Evolutionary conservation across 176 grass and related monocot genomes (phyloP).

Genomic region (Pontederia paniculata): DNA sequence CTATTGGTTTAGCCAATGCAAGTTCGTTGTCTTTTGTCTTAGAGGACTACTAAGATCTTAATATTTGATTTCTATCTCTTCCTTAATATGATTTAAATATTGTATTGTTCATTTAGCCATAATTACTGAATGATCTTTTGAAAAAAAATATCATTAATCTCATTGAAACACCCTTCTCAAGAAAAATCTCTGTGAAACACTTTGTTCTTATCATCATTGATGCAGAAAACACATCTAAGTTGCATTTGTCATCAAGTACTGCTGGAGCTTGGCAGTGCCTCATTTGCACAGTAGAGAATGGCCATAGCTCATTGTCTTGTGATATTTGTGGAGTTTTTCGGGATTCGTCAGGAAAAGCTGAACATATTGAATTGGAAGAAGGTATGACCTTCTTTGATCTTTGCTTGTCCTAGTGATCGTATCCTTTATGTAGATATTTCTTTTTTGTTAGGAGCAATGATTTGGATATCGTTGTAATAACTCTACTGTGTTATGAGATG

Average conservation of each 20-base stretch:
- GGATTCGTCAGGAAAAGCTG: constrained; percentile 37
- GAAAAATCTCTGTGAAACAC: no score
- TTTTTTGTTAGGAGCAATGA: neutral
- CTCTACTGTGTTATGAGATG: neutral
- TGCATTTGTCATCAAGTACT: constrained; percentile 13
- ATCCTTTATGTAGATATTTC: constrained; percentile 4
- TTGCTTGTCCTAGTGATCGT: neutral
- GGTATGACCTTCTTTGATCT: neutral
- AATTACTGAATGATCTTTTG: no score
- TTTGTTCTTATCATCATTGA: no score
- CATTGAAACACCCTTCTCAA: no score
- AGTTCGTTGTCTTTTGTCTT: no score
- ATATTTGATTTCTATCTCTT: no score
- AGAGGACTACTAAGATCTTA: no score
- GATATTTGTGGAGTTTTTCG: constrained; percentile 52
- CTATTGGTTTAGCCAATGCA: no score
- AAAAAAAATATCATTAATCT: no score
- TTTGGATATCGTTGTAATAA: neutral
- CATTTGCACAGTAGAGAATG: constrained; percentile 48
- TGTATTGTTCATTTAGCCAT: no score
- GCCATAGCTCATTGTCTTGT: constrained; percentile 30
- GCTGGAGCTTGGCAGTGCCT: constrained; percentile 44
- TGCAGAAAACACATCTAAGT: constrained; percentile 19
- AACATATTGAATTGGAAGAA: constrained; percentile 24
- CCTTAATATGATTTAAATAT: no score